Evolutionary conservation across 768 basidiomycete genomes (phyloP).

Genomic region (Boletellus sp.): DNA sequence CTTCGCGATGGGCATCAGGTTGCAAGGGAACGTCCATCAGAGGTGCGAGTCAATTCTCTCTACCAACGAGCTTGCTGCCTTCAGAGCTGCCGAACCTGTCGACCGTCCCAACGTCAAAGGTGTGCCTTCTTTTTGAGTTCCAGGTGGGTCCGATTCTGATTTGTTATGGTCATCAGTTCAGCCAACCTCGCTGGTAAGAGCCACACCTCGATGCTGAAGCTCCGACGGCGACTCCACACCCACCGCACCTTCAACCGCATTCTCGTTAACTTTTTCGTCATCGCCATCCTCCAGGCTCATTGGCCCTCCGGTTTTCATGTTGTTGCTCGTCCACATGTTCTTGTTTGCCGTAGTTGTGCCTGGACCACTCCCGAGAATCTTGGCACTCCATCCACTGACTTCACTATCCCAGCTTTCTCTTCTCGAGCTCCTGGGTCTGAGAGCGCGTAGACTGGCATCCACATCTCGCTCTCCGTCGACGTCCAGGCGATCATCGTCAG

Average conservation of each 20-base stretch:
- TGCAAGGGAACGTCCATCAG: not conserved
- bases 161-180: slow-evolving; percentile 6
- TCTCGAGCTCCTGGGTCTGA: slow-evolving; percentile 80
- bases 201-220: slow-evolving; percentile 5
- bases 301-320: slow-evolving; percentile 51
- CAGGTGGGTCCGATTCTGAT: slow-evolving; percentile 2
- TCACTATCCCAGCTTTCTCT: slow-evolving; percentile 92
- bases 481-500: slow-evolving; percentile 62
- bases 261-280: slow-evolving; percentile 30
- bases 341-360: slow-evolving; percentile 49
- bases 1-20: not conserved
- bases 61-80: not conserved
- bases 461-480: slow-evolving; percentile 55
- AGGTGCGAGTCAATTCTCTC: slow-evolving; percentile 3
- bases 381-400: slow-evolving; percentile 84
- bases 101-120: slow-evolving; percentile 28
- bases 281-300: slow-evolving; percentile 46
- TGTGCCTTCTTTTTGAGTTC: slow-evolving; percentile 14
- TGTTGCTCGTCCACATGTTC: slow-evolving; percentile 60
- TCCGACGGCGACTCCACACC: slow-evolving; percentile 8
- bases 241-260: slow-evolving; percentile 13
- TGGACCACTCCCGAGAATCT: slow-evolving; percentile 45
- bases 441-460: slow-evolving; percentile 86
- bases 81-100: slow-evolving; percentile 19
- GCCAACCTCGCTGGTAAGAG: not conserved